Conservation (phyloP, 352 stramenopile genomes). For the Phytophthora gonapodyides region DNA sequence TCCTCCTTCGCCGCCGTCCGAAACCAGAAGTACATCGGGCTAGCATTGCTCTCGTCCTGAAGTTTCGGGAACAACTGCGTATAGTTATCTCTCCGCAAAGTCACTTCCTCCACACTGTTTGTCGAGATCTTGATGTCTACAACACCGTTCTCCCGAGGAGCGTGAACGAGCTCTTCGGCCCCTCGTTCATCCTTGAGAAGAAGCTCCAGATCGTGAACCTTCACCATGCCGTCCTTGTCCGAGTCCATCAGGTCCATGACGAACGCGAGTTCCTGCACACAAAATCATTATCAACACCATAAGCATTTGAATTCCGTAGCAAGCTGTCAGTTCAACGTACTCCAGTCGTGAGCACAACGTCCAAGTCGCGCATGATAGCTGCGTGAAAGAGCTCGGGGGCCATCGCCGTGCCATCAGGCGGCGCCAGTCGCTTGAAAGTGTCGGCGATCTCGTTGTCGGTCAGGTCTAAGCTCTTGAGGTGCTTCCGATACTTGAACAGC, state of each 20-base stretch:
- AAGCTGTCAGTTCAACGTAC: constrained; percentile 36
- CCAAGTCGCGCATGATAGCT: constrained; percentile 67
- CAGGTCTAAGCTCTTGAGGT: constrained; percentile 60
- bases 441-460: constrained; percentile 83
- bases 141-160: constrained; percentile 51
- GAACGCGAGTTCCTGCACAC: constrained; percentile 58
- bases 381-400: constrained; percentile 64
- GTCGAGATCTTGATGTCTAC: constrained; percentile 69
- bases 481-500: constrained; percentile 75
- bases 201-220: constrained; percentile 70
- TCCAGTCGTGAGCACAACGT: constrained; percentile 78
- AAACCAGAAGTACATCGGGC: constrained; percentile 68
- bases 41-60: constrained; percentile 46
- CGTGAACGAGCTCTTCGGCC: constrained; percentile 55
- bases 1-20: constrained; percentile 59
- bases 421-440: constrained; percentile 65
- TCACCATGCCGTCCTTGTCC: constrained; percentile 67
- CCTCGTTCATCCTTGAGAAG: constrained; percentile 73
- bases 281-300: not conserved
- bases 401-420: constrained; percentile 42
- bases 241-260: constrained; percentile 72
- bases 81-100: constrained; percentile 61
- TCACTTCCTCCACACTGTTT: constrained; percentile 64
- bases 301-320: not conserved
- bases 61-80: constrained; percentile 57